These are phyloP conservation scores for Lophiotrema nucula DNA, from an alignment of 495 filamentous ascomycete genomes.

Conservation along the genomic window DNA sequence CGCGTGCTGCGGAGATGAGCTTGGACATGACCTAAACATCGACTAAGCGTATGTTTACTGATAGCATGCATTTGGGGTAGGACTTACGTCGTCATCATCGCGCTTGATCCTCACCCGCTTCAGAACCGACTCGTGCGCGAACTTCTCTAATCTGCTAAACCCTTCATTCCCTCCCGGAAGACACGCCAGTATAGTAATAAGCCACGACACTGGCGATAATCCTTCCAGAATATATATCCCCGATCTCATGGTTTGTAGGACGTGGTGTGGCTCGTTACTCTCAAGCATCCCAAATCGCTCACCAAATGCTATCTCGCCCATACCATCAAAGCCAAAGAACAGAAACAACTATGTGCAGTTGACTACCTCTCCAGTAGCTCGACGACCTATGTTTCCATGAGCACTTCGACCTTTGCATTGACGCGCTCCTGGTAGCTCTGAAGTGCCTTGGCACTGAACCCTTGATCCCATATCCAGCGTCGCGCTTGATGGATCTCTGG, in stretches of 20 bases:
- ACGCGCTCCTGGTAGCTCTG: slow-evolving; percentile 33
- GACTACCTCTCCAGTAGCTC: slow-evolving; percentile 28
- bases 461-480: slow-evolving; percentile 45
- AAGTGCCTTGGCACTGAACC: slow-evolving; percentile 37
- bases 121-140: too few species aligned
- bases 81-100: slow-evolving; percentile 7
- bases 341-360: slow-evolving; percentile 46
- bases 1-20: neutral
- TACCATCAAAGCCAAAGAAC: slow-evolving; percentile 49
- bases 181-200: too few species aligned
- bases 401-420: slow-evolving; percentile 8
- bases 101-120: neutral
- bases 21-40: neutral
- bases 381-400: too few species aligned
- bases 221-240: neutral
- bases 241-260: slow-evolving; percentile 22
- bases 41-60: neutral
- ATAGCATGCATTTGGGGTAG: neutral
- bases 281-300: slow-evolving; percentile 49
- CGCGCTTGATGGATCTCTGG: slow-evolving; percentile 39
- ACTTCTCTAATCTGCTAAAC: too few species aligned
- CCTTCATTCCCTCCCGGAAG: too few species aligned
- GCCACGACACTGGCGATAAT: slow-evolving; percentile 6
- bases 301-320: slow-evolving; percentile 51
- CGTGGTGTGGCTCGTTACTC: slow-evolving; percentile 13